A percentile compares a stretch with the other conserved stretches of the same genome.
These are phyloP conservation scores for Calophaca sinica DNA, from an alignment of 306 rosid genomes.

Conservation along the genomic window DNA sequence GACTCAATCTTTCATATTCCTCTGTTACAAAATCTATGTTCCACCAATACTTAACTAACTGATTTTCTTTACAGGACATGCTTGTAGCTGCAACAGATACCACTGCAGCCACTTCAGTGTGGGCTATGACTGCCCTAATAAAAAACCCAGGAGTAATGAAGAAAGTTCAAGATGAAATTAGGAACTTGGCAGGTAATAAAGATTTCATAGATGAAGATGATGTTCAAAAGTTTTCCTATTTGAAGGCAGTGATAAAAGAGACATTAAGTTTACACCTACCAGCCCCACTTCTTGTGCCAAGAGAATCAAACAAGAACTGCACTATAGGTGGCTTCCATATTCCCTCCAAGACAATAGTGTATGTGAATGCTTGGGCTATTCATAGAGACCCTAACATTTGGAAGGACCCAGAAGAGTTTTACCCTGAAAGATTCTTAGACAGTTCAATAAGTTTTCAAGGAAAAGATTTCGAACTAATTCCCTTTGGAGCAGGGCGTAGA, in stretches of 20 bases:
- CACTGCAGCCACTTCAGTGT: constrained; percentile 30
- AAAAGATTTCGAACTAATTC: constrained; percentile 41
- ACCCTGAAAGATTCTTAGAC: constrained; percentile 36
- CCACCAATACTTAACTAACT: not conserved
- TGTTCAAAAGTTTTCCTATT: constrained; percentile 20
- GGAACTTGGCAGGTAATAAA: not conserved
- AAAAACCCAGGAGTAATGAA: constrained; percentile 44
- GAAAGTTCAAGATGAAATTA: constrained; percentile 31
- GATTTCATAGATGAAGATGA: constrained; percentile 34
- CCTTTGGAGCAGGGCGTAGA: constrained; percentile 46
- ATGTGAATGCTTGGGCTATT: constrained; percentile 45
- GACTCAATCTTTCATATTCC: too few species aligned
- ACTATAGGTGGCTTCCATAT: constrained; percentile 26
- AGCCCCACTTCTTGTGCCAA: not conserved
- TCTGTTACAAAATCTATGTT: too few species aligned
- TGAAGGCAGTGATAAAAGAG: constrained; percentile 42
- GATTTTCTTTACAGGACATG: constrained; percentile 5
- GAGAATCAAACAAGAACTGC: constrained; percentile 14
- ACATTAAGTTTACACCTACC: constrained; percentile 37
- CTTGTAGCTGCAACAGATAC: constrained; percentile 44
- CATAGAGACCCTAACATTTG: constrained; percentile 42
- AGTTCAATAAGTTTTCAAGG: constrained; percentile 22
- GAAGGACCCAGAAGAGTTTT: constrained; percentile 42
- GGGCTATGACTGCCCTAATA: constrained; percentile 37
- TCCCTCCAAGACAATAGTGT: constrained; percentile 22